These are phyloP conservation scores for Fusarium bulbicola DNA, from an alignment of 2,329 filamentous ascomycete species.

Conservation along the genomic window DNA sequence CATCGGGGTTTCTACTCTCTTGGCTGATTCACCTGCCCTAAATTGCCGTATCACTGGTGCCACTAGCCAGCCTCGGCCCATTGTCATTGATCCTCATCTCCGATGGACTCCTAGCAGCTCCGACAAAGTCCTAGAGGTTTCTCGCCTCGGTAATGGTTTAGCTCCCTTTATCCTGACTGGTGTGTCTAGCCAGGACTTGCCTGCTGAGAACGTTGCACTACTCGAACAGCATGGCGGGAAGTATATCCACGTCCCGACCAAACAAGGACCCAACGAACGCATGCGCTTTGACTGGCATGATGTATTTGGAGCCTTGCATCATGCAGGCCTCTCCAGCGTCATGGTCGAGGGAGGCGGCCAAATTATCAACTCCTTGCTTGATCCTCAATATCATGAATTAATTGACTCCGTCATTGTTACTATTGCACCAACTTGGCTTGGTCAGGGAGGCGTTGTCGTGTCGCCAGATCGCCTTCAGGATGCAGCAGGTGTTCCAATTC, in stretches of 20 bases:
- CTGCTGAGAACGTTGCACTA: slow-evolving; percentile 53
- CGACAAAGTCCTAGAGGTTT: slow-evolving; percentile 73
- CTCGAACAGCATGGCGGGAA: slow-evolving; percentile 62
- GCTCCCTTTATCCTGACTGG: slow-evolving; percentile 77
- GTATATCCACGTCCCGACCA: slow-evolving; percentile 54
- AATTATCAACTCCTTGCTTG: slow-evolving; percentile 85
- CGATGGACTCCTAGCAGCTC: slow-evolving; percentile 72
- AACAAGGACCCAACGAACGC: slow-evolving; percentile 50
- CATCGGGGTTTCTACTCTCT: slow-evolving; percentile 83
- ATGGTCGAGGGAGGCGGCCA: slow-evolving; percentile 92
- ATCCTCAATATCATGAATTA: slow-evolving; percentile 65
- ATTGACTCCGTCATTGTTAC: slow-evolving; percentile 86
- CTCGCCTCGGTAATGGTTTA: slow-evolving; percentile 70
- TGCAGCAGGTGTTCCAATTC: slow-evolving; percentile 59
- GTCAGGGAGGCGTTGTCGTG: slow-evolving; percentile 81
- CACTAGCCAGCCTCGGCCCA: slow-evolving; percentile 77
- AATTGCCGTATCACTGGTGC: slow-evolving; percentile 79
- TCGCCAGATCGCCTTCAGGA: slow-evolving; percentile 69
- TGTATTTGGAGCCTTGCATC: slow-evolving; percentile 67
- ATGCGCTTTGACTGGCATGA: slow-evolving; percentile 69
- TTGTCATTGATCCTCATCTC: slow-evolving; percentile 82
- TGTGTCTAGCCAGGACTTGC: slow-evolving; percentile 52
- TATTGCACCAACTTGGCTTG: slow-evolving; percentile 90
- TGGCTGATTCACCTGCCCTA: slow-evolving; percentile 84
- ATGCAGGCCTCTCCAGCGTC: slow-evolving; percentile 74